Conservation (phyloP, 345 rosid genomes). For the Salix dunnii region DNA sequence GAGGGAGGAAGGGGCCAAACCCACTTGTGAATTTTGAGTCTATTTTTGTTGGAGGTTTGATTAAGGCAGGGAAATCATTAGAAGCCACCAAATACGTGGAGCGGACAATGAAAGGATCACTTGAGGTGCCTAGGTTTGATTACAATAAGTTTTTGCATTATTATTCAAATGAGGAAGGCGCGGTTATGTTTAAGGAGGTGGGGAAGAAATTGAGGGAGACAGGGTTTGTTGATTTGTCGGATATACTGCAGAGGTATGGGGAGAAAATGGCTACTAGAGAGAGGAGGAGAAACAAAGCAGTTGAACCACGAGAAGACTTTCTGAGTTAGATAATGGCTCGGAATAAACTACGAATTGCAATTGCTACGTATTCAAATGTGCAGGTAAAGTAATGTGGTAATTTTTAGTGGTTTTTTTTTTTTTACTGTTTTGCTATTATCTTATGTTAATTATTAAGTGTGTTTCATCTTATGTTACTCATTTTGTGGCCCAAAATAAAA, state of each 20-base stretch:
- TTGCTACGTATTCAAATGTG: no score
- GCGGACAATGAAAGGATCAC: conserved; percentile 59
- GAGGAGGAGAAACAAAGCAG: conserved; percentile 57
- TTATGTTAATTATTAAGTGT: no score
- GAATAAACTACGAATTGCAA: no score
- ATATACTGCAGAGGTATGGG: conserved; percentile 69
- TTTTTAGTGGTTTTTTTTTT: no score
- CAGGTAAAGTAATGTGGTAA: no score
- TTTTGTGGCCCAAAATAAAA: no score
- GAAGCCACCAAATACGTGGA: conserved; percentile 78
- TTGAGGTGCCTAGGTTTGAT: conserved; percentile 82
- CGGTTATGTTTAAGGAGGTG: conserved; percentile 62
- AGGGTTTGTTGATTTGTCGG: conserved; percentile 75
- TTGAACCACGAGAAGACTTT: conserved; percentile 6
- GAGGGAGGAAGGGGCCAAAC: conserved; percentile 78
- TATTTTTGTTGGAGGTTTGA: conserved; percentile 86
- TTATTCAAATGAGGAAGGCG: conserved; percentile 74
- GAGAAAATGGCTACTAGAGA: conserved; percentile 86
- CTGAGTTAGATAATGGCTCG: no score
- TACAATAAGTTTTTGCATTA: conserved; percentile 77
- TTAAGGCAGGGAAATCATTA: conserved; percentile 67
- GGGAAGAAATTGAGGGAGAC: conserved; percentile 61
- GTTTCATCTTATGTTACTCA: no score
- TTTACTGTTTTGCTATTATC: no score
- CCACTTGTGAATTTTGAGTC: conserved; percentile 71